Conservation (phyloP, 345 rosid genomes). For the Bruguiera sexangula region DNA sequence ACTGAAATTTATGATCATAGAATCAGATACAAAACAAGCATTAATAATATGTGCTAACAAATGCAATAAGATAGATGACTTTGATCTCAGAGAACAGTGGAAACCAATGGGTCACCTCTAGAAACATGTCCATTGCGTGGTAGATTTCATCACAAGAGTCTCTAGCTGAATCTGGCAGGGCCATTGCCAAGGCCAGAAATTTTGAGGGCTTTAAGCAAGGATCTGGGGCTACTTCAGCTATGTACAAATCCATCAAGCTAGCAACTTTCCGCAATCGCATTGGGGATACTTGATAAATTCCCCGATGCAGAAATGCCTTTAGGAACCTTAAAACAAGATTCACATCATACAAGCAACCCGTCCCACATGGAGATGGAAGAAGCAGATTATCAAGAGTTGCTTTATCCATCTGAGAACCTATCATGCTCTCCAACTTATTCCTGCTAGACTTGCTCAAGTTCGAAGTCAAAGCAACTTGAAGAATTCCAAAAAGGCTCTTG, state of each 20-base stretch:
- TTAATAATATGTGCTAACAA: neutral
- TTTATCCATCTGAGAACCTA: constrained; percentile 69
- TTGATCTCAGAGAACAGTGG: neutral
- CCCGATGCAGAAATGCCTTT: constrained; percentile 52
- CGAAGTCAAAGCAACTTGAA: constrained; percentile 48
- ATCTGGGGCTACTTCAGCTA: constrained; percentile 93
- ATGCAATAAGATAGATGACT: neutral
- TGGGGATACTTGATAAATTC: constrained; percentile 26
- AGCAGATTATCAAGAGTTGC: constrained; percentile 80
- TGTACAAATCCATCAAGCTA: constrained; percentile 67
- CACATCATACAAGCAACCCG: constrained; percentile 55
- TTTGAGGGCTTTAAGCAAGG: constrained; percentile 66
- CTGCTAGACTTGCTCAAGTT: constrained; percentile 46
- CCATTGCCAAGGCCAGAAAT: constrained; percentile 55
- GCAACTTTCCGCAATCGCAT: constrained; percentile 52
- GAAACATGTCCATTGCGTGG: constrained; percentile 68
- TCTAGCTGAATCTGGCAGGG: constrained; percentile 67
- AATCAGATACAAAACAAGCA: neutral
- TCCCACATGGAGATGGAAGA: constrained; percentile 62
- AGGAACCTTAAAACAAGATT: constrained; percentile 62
- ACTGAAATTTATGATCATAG: no score
- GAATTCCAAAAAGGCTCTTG: constrained; percentile 74
- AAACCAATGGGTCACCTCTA: constrained; percentile 52
- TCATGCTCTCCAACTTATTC: constrained; percentile 71
- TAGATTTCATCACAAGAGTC: constrained; percentile 65